Evolutionary conservation across 352 stramenopile species (phyloP), one percentile per base, ranked within the genome.

Genomic region (Pythium aphanidermatum): DNA sequence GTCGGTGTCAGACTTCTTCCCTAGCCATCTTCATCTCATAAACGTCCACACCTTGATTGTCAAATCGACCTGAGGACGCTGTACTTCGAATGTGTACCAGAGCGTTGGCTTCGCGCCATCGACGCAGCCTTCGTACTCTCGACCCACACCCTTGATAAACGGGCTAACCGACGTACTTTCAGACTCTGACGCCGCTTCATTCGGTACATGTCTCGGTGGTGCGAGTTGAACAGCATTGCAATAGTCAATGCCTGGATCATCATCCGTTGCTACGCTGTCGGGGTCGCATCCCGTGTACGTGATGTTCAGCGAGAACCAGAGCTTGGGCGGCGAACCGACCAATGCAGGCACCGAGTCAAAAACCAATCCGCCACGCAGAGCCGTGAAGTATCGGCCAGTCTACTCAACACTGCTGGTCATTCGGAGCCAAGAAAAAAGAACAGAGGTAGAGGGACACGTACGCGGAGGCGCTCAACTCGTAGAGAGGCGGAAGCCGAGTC

Each of bases 401-500:
- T 60, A 35, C 31, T n/a, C n/a, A n/a, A n/a, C n/a, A n/a, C n/a
- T n/a, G n/a, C n/a, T n/a, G n/a, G n/a, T n/a, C n/a, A n/a, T n/a
- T n/a, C n/a, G n/a, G n/a, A n/a, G n/a, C n/a, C n/a, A n/a, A n/a
- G n/a, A n/a, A n/a, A n/a, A n/a, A n/a, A n/a, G n/a, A n/a, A n/a
- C n/a, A n/a, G n/a, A n/a, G n/a, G n/a, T n/a, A n/a, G n/a, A n/a
- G n/a, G 23, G 30, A n/a, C 14, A 37, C 51, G 29, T 60, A 60
- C 51, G 24, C 44, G 51, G 32, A 60, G 51, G 23, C 53, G 43
- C 32, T 45, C 29, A 28, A 60, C 30, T 14, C 35, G 20, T 30
- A 53, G 9, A 12, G 16, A 14, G 5, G 9, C 49, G 5, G 23
- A 24, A 14, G 51, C 28, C 35, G 17, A 38, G 5, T 24, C 23